Percentiles rank a stretch among this genome's conserved stretches.
Conservation (phyloP, 2,329 filamentous ascomycete genomes). For the Pleurostoma richardsiae region DNA sequence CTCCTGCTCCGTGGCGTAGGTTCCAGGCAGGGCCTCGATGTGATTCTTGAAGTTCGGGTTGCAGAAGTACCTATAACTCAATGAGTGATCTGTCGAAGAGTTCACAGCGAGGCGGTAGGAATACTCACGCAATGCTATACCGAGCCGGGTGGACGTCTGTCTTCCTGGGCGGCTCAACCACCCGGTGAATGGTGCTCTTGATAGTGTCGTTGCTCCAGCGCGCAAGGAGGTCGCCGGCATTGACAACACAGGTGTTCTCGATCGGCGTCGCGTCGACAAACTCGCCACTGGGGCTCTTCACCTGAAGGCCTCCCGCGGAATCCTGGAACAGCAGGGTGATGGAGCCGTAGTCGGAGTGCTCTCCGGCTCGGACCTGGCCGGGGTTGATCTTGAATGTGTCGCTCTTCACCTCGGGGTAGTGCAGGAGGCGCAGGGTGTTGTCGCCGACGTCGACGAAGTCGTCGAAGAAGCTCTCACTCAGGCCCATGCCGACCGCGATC, state of each 20-base stretch:
- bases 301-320: slow-evolving; percentile 48
- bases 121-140: slow-evolving; percentile 75
- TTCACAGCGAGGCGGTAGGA: background rate
- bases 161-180: slow-evolving; percentile 73
- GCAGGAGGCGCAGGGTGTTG: slow-evolving; percentile 68
- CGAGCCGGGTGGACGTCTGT: slow-evolving; percentile 61
- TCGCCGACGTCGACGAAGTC: slow-evolving; percentile 63
- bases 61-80: slow-evolving; percentile 68
- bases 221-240: slow-evolving; percentile 81
- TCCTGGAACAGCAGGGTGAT: slow-evolving; percentile 62
- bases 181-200: slow-evolving; percentile 83
- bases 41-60: slow-evolving; percentile 73
- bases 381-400: slow-evolving; percentile 62
- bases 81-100: background rate
- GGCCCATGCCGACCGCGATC: slow-evolving; percentile 74
- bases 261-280: slow-evolving; percentile 85
- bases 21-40: slow-evolving; percentile 80
- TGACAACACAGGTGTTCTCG: slow-evolving; percentile 75
- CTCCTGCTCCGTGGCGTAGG: slow-evolving; percentile 55
- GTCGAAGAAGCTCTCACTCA: slow-evolving; percentile 73
- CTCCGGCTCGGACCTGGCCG: slow-evolving; percentile 69
- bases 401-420: slow-evolving; percentile 67
- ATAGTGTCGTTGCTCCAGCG: slow-evolving; percentile 91
- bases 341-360: slow-evolving; percentile 65
- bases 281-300: slow-evolving; percentile 64